Evolutionary conservation across 2,329 filamentous ascomycete species (phyloP).

Genomic region (Alternaria burnsii): DNA sequence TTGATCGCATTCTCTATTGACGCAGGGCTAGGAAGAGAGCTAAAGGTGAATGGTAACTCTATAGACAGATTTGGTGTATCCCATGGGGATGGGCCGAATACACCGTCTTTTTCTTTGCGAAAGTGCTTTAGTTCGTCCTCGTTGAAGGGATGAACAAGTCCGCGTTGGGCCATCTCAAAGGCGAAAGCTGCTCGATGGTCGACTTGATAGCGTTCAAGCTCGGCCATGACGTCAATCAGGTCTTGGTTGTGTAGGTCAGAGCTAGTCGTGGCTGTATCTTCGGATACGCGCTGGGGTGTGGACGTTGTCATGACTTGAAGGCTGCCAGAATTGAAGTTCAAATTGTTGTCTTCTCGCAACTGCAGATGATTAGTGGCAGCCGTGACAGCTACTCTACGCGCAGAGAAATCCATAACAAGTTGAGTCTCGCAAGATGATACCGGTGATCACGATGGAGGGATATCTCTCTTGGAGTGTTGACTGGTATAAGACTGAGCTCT

Average conservation of each 20-base stretch:
- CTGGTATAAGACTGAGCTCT: background rate
- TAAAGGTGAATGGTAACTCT: conserved; percentile 2
- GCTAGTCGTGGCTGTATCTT: background rate
- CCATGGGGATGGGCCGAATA: conserved; percentile 7
- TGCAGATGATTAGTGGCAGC: background rate
- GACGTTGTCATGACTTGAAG: background rate
- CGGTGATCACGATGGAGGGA: background rate
- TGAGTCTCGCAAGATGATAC: background rate
- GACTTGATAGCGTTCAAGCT: conserved; percentile 12
- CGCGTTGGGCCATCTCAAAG: conserved; percentile 2
- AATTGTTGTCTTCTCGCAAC: background rate
- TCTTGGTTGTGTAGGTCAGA: conserved; percentile 17
- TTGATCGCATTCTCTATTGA: conserved; percentile 11
- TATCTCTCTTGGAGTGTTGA: background rate
- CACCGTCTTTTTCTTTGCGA: conserved; percentile 6
- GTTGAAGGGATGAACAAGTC: conserved; percentile 11
- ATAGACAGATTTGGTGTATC: conserved; percentile 12
- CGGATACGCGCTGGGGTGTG: background rate
- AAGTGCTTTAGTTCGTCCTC: conserved; percentile 11
- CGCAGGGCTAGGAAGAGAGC: background rate
- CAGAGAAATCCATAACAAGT: background rate
- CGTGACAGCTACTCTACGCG: background rate
- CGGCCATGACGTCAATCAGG: conserved; percentile 18
- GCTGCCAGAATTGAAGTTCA: background rate
- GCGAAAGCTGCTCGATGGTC: conserved; percentile 3